Conservation (phyloP, 2,329 filamentous ascomycete genomes). For the Colletotrichum godetiae region DNA sequence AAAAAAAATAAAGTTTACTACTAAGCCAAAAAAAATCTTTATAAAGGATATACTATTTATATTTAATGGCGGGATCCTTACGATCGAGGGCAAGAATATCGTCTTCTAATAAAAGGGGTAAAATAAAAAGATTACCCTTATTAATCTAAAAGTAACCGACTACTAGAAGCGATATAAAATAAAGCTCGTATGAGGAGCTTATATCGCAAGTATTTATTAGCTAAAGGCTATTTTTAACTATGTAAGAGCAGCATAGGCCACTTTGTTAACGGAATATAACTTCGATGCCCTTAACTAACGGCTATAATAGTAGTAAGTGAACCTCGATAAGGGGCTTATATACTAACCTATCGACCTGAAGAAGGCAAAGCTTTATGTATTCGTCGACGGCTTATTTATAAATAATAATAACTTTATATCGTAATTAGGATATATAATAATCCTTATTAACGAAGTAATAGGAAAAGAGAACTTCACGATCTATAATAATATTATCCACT, state of each 20-base stretch:
- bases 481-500: not conserved
- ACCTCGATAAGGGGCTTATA: not conserved
- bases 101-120: not conserved
- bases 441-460: not conserved
- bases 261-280: accelerated
- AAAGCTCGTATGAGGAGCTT: too few relatives aligned
- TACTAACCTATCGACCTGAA: not conserved
- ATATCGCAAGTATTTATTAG: too few relatives aligned
- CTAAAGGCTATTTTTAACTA: too few relatives aligned
- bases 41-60: not conserved
- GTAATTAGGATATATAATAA: not conserved
- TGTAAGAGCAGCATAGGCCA: not conserved
- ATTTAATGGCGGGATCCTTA: not conserved
- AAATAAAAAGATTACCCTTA: not conserved
- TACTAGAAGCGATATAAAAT: too few relatives aligned
- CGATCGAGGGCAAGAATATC: not conserved
- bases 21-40: not conserved
- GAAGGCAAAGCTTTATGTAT: not conserved
- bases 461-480: not conserved
- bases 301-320: not conserved
- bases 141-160: too few relatives aligned
- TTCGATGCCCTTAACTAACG: not conserved
- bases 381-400: not conserved
- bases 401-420: not conserved
- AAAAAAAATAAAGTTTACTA: too few relatives aligned